These are phyloP conservation scores for Prunus mongolica DNA, from an alignment of 306 rosid species.

Conservation along the genomic window DNA sequence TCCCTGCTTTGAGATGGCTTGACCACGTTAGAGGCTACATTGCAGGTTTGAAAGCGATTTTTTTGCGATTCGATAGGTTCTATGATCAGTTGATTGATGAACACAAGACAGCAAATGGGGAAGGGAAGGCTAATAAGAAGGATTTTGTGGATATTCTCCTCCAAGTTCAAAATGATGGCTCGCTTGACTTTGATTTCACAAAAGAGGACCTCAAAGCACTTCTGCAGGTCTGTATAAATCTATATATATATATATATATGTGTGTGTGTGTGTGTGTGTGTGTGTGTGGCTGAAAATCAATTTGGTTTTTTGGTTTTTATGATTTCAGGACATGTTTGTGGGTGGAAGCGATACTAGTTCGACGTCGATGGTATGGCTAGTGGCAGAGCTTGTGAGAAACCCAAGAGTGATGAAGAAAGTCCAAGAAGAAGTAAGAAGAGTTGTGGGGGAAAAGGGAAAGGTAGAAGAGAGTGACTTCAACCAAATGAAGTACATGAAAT, in stretches of 20 bases:
- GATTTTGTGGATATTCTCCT: slow-evolving; percentile 23
- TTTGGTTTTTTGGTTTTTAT: neutral
- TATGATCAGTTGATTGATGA: slow-evolving; percentile 31
- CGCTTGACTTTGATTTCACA: neutral
- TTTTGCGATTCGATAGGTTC: slow-evolving; percentile 15
- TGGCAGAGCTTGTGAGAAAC: slow-evolving; percentile 44
- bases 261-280: too few relatives aligned
- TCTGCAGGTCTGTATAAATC: slow-evolving; percentile 5
- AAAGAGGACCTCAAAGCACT: slow-evolving; percentile 19
- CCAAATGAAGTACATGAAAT: slow-evolving; percentile 47
- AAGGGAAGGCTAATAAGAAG: neutral
- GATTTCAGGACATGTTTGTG: slow-evolving; percentile 54
- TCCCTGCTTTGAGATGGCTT: slow-evolving; percentile 32
- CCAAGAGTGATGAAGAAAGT: slow-evolving; percentile 46
- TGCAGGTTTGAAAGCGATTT: slow-evolving; percentile 1
- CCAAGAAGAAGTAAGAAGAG: slow-evolving; percentile 52
- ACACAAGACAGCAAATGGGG: neutral
- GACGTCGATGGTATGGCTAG: slow-evolving; percentile 40
- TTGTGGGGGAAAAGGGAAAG: slow-evolving; percentile 35
- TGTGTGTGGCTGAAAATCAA: neutral
- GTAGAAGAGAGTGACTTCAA: slow-evolving; percentile 29
- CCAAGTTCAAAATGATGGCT: slow-evolving; percentile 2
- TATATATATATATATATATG: too few relatives aligned
- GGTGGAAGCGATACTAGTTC: slow-evolving; percentile 33
- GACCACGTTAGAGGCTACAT: slow-evolving; percentile 26